Percentiles rank a stretch among this genome's conserved stretches.
These are phyloP conservation scores for Penicillium nordicum DNA, from an alignment of 2,329 filamentous ascomycete species.

Conservation along the genomic window DNA sequence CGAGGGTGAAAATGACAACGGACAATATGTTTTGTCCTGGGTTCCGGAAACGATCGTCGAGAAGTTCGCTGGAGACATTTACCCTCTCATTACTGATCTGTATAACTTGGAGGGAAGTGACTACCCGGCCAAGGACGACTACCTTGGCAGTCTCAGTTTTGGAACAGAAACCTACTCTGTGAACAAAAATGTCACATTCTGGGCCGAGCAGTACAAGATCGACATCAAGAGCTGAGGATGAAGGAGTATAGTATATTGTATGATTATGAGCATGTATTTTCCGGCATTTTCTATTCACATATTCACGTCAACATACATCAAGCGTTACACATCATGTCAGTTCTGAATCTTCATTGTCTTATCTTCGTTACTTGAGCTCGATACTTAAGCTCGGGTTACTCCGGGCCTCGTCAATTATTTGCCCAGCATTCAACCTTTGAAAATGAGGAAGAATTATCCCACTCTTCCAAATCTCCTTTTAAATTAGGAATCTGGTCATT, in stretches of 20 bases:
- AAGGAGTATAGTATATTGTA: background rate
- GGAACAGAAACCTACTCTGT: constrained; percentile 52
- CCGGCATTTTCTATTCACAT: background rate
- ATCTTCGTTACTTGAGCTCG: background rate
- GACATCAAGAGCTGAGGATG: constrained; percentile 22
- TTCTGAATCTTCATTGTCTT: background rate
- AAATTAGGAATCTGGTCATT: background rate
- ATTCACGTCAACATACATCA: background rate
- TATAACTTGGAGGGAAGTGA: constrained; percentile 31
- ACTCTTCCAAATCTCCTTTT: background rate
- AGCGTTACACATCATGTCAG: constrained; percentile 2
- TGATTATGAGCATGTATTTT: constrained; percentile 4
- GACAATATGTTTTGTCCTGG: constrained; percentile 53
- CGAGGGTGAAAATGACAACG: constrained; percentile 34
- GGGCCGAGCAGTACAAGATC: constrained; percentile 36
- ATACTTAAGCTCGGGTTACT: background rate
- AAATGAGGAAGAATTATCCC: background rate
- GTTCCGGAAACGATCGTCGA: constrained; percentile 36
- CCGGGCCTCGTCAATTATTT: no score
- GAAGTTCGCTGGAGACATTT: constrained; percentile 49
- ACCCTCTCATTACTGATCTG: constrained; percentile 45
- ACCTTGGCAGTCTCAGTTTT: constrained; percentile 53
- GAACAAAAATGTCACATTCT: constrained; percentile 48
- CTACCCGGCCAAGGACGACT: constrained; percentile 44
- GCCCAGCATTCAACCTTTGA: background rate